A percentile compares a stretch with the other conserved stretches of the same genome.
Conservation (phyloP, 257 asterid genomes). For the Mentha longifolia region DNA sequence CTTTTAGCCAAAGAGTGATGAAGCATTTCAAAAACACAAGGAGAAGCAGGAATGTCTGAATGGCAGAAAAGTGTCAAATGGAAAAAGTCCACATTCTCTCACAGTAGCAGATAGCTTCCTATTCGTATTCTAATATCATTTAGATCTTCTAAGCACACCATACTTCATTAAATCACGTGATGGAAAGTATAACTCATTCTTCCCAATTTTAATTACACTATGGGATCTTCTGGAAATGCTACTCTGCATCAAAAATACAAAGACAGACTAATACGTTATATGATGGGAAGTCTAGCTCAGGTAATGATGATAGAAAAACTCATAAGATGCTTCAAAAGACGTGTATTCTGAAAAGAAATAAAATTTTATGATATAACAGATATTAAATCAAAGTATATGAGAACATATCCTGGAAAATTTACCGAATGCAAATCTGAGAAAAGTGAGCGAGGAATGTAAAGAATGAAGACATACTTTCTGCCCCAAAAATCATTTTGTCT, state of each 20-base stretch:
- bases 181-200: background rate
- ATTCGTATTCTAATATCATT: background rate
- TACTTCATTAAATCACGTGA: background rate
- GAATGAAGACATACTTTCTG: constrained; percentile 57
- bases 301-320: background rate
- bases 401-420: background rate
- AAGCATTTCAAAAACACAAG: background rate
- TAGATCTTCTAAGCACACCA: background rate
- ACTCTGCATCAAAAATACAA: background rate
- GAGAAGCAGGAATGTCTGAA: background rate
- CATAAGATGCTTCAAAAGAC: background rate
- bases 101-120: background rate
- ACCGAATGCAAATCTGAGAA: background rate
- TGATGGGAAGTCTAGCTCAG: background rate
- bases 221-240: background rate
- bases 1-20: background rate
- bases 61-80: background rate
- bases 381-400: background rate
- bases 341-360: background rate
- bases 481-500: constrained; percentile 62
- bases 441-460: constrained; percentile 11
- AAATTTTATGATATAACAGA: background rate
- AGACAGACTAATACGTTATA: background rate
- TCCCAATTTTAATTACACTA: background rate
- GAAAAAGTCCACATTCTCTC: background rate